phyloP scores from a whole-genome alignment of 2,329 filamentous ascomycete species.

The Mollisiaceae sp. region DNA sequence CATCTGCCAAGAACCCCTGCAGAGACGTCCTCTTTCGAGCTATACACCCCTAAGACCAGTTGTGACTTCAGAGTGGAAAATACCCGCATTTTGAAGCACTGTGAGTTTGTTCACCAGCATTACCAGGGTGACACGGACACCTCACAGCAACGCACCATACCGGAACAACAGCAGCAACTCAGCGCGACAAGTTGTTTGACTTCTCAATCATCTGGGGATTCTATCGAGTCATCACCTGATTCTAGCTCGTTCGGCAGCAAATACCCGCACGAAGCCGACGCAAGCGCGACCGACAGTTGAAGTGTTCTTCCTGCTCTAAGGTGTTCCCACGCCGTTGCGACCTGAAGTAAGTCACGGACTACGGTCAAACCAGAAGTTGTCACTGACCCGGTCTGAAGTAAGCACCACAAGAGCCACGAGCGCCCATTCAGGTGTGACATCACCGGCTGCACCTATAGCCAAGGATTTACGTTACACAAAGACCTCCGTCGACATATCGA shows the following conservation, averaged over 20 bases:
- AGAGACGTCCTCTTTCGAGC: neutral
- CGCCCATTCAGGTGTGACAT: slow-evolving; percentile 20
- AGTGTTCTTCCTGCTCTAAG: slow-evolving; percentile 13
- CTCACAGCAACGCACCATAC: neutral
- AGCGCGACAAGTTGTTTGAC: neutral
- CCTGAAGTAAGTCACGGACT: slow-evolving; percentile 14
- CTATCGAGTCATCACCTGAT: neutral
- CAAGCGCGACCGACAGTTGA: slow-evolving; percentile 9
- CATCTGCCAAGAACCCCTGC: neutral
- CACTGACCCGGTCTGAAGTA: slow-evolving; percentile 4
- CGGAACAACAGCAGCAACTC: neutral
- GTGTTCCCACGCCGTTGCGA: slow-evolving; percentile 16
- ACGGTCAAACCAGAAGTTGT: neutral
- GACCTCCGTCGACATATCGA: slow-evolving; percentile 24
- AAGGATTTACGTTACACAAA: slow-evolving; percentile 23
- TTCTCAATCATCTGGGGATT: neutral
- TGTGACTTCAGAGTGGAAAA: neutral
- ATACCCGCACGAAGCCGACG: neutral
- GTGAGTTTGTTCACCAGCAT: neutral
- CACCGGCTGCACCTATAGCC: slow-evolving; percentile 15
- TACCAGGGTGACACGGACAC: neutral
- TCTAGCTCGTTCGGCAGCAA: neutral
- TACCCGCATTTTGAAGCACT: neutral
- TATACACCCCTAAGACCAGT: neutral
- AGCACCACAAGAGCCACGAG: slow-evolving; percentile 21